Evolutionary conservation across 2,329 filamentous ascomycete genomes (phyloP), one percentile per base, ranked within the genome.

Genomic region (Fusarium musae): DNA sequence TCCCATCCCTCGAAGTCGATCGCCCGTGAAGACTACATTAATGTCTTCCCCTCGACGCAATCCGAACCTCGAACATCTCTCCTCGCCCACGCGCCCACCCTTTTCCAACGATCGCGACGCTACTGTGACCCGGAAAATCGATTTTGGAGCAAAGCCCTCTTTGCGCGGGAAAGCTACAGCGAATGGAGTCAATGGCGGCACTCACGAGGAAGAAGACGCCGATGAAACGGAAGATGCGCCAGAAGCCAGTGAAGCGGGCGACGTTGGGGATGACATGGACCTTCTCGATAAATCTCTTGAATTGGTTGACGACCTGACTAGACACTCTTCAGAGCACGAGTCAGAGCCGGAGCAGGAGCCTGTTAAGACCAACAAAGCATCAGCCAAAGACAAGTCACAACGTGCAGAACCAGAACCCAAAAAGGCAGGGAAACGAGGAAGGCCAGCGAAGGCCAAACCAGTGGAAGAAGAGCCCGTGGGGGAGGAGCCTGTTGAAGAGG

Each of bases 1-100:
- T 23, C 83, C 88, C 75, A 73, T 87, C 15, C 85, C 86, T 44
- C 85, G 84, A 58, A 83, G 83, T 50, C 82, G 84, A 64, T 93
- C 91, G 5, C 92, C 92, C 2, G 85, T 88, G 61, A 93, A 92
- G 80, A 91, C 91, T 7, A 83, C 86, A 39, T 84, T 90, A 32
- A 83, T 85, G 17, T 89, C 88, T 5, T 92, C 92, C 1, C 90
- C 92, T 32, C 87, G 89, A 69, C 87, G 87, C 63, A 90, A 90
- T 74, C 89, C 88, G 9, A 87, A 87, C 53, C 80, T 91, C 59
- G 87, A 85, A 36, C 88, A 85, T 49, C 83, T 84, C 23, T 88
- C 88, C 17, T 89, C 86, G 21, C 86, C 88, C 34, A 36, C 1
- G 15, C 83, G 84, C 28, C 84, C 82, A n/a, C 80, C 82, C 4